These are phyloP conservation scores for Piper betle DNA, from an alignment of 164 flowering plant species.

Conservation along the genomic window DNA sequence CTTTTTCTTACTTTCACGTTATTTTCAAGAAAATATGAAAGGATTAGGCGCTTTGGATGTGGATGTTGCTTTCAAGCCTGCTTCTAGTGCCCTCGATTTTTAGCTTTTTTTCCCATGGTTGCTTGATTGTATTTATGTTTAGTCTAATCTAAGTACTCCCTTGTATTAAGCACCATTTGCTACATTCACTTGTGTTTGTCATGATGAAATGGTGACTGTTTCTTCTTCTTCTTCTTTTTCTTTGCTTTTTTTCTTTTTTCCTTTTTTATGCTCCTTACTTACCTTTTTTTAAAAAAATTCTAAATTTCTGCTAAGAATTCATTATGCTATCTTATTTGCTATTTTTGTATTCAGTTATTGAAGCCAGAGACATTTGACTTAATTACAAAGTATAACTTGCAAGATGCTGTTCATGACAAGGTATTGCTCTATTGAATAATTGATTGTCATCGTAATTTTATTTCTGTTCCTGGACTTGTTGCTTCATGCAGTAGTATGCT, in stretches of 20 bases:
- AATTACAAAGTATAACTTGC: constrained; percentile 72
- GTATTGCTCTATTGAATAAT: constrained; percentile 19
- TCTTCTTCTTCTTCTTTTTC: not conserved
- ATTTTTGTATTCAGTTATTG: constrained; percentile 50
- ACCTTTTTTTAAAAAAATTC: not conserved
- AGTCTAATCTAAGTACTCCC: too few relatives aligned
- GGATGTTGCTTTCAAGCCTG: too few relatives aligned
- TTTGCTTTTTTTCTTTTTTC: not conserved
- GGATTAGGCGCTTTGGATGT: too few relatives aligned
- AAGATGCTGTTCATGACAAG: constrained; percentile 82
- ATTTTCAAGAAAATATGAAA: too few relatives aligned
- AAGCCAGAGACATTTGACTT: constrained; percentile 84
- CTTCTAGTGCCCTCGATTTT: not conserved
- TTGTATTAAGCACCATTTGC: not conserved
- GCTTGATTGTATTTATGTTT: not conserved
- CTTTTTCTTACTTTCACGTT: too few relatives aligned
- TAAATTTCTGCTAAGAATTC: too few relatives aligned
- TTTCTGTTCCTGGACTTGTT: not conserved
- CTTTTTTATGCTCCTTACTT: not conserved
- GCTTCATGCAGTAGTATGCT: not conserved
- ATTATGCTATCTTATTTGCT: not conserved
- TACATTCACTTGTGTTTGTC: too few relatives aligned
- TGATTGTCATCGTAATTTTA: not conserved
- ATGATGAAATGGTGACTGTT: not conserved
- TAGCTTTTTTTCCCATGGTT: not conserved